A percentile compares a stretch with the other conserved stretches of the same genome.
These are phyloP conservation scores for Phytopythium aichiense DNA, from an alignment of 352 stramenopile species.

Conservation along the genomic window DNA sequence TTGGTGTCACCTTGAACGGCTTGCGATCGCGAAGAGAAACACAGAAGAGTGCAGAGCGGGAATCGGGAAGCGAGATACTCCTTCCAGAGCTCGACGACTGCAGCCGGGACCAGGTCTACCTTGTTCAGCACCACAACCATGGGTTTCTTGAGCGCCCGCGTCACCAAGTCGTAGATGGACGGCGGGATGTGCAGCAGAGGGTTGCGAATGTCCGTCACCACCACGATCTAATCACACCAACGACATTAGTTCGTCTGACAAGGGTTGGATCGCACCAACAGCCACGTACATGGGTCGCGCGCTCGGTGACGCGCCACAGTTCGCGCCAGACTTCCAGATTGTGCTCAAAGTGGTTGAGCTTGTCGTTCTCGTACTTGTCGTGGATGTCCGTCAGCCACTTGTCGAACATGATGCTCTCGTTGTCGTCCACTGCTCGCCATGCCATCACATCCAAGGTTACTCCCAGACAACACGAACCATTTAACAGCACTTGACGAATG, in stretches of 20 bases:
- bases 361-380: constrained; percentile 75
- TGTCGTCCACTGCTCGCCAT: constrained; percentile 49
- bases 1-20: constrained; percentile 64
- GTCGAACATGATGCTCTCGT: constrained; percentile 85
- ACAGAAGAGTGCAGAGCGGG: constrained; percentile 60
- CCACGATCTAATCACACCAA: constrained; percentile 26
- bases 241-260: background rate
- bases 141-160: constrained; percentile 63
- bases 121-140: constrained; percentile 87
- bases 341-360: constrained; percentile 85
- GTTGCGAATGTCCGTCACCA: constrained; percentile 79
- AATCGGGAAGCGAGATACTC: constrained; percentile 58
- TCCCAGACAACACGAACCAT: too few relatives aligned
- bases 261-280: too few relatives aligned
- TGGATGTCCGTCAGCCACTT: constrained; percentile 84
- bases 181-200: constrained; percentile 77
- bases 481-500: too few relatives aligned
- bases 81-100: constrained; percentile 65
- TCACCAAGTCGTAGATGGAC: constrained; percentile 79
- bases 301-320: constrained; percentile 84
- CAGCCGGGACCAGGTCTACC: constrained; percentile 67
- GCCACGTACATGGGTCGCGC: constrained; percentile 59
- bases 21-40: constrained; percentile 74
- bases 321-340: constrained; percentile 86
- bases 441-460: too few relatives aligned